Base-by-base conservation (phyloP, 2,329 filamentous ascomycete species). In the Sarocladiaceae sp. region DNA sequence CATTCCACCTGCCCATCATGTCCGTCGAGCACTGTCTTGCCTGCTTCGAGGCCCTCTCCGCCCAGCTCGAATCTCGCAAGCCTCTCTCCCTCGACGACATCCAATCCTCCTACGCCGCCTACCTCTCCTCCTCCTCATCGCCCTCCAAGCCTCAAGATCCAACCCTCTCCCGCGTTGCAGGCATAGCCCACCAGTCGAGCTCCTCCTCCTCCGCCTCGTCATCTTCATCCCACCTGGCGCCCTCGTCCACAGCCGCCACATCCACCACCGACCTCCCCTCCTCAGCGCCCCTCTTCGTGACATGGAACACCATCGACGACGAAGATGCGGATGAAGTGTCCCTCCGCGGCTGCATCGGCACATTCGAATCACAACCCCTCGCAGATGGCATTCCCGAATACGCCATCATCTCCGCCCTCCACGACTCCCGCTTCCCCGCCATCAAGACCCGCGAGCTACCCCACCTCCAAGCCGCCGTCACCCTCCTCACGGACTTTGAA, bases 321-420 rank as follows among this genome's bases (percentile, higher is more conserved):
- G 46, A 29, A 11, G 50, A 47, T 15, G 49, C 55, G 44, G 76
- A 80, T 21, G 67, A 80, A 51, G 82, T 83, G 60, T 77, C 76
- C 19, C 77, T 98, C 33, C 83, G 93, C 48, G 93, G 93, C 48
- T 98, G 93, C 71, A 97, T 98, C 59, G 93, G 93, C 53, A 98
- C 91, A 2, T 98, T 97, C 58, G 85, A 90, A 57, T 63, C 82
- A 2, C 80, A 87, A 56, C 78, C 84, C 41, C 76, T 98, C 11
- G 73, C 80, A 23, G 65, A 77, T 1, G 90, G 89, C 3, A 69
- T 98, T 33, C 71, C 80, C 43, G 81, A 80, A 48, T 97, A 96
- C 65, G 85, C 90, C 37, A 67, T 95, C 52, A 93, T 85, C 43
- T 89, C 90, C 62, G 80, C 80, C 3, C 65, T 84, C 18, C 67